Base-by-base conservation (phyloP, 1,284 basidiomycete species). In the Apiotrichum brassicae region DNA sequence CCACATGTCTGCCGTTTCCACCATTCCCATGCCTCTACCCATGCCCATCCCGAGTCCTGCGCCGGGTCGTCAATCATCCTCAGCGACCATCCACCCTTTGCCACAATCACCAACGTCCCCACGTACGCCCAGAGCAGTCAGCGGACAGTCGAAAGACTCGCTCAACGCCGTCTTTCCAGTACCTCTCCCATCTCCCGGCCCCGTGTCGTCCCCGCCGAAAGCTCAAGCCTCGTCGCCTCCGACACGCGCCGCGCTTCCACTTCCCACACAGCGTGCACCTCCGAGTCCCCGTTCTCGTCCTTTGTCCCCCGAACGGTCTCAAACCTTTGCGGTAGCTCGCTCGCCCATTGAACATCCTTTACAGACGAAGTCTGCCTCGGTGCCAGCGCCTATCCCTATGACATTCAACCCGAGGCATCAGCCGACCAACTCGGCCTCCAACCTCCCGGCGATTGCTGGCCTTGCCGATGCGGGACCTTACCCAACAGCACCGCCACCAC, bases 381-480 rank as follows among this genome's bases (percentile, higher is more conserved):
- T 46, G 38, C 43, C 49, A 6, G 24, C 49, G 6, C 43, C 43
- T 1, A 18, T 40, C 9, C 47, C 47, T 4, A 6, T 19, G 5
- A 23, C 30, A n/a, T 54, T 46, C 48, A 37, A 32, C 40, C 48
- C 43, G 23, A 37, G 48, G 20, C 61, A 64, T 43, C 59, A 65
- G 28, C 43, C 60, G 1, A 65, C 59, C 43, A 64, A 63, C 20
- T 66, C 66, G 13, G 66, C 67, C 3, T 67, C 68, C 16, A 62
- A 53, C 47, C 44, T 71, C 1, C 64, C 68, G 5, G 54, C 67
- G 43, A 59, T 71, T 20, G 59, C 62, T 9, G 68, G 68, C 26
- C 50, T 71, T n/a, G 60, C 63, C 3, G 68, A 69, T 37, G 61
- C 65, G 4, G 68, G 68, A 2, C 68, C 68, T 2, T 71, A 68